Evolutionary conservation across 306 rosid species (phyloP).

Genomic region (Phaseolus lunatus): DNA sequence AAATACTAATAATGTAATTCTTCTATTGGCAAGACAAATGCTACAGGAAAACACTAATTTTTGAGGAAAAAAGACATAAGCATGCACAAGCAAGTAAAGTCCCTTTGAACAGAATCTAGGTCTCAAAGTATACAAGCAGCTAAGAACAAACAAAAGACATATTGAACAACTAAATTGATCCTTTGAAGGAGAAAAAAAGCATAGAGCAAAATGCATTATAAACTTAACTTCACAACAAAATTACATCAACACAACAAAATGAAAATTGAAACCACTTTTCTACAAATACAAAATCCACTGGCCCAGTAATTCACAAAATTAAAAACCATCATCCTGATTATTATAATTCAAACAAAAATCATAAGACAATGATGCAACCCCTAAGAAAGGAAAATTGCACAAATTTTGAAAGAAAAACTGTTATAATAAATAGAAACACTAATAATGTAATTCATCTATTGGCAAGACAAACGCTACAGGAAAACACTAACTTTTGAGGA

Average conservation of each 20-base stretch:
- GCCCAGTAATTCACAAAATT: slow-evolving; percentile 7
- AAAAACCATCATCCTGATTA: slow-evolving; percentile 15
- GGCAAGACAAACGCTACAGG: slow-evolving; percentile 6
- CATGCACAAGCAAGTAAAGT: slow-evolving; percentile 34
- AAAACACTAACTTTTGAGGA: not conserved
- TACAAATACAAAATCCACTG: slow-evolving; percentile 29
- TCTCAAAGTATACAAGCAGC: slow-evolving; percentile 8
- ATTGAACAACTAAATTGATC: slow-evolving; percentile 8
- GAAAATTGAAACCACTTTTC: not conserved
- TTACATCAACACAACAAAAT: slow-evolving; percentile 29
- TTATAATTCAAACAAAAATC: slow-evolving; percentile 30
- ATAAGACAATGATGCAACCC: slow-evolving; percentile 16
- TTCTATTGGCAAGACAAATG: slow-evolving; percentile 29
- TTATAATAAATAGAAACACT: slow-evolving; percentile 33
- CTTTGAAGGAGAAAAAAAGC: not conserved
- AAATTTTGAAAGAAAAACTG: slow-evolving; percentile 10
- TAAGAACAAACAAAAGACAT: slow-evolving; percentile 35
- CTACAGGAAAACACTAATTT: not conserved
- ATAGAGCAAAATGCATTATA: slow-evolving; percentile 27
- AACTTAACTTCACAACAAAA: slow-evolving; percentile 38
- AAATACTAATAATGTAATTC: slow-evolving; percentile 42
- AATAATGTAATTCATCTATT: slow-evolving; percentile 40
- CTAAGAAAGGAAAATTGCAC: not conserved
- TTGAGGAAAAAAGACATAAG: slow-evolving; percentile 12
- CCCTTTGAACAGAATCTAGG: not conserved